Conservation (phyloP, 352 stramenopile species). For the Phytopythium sindhum region DNA sequence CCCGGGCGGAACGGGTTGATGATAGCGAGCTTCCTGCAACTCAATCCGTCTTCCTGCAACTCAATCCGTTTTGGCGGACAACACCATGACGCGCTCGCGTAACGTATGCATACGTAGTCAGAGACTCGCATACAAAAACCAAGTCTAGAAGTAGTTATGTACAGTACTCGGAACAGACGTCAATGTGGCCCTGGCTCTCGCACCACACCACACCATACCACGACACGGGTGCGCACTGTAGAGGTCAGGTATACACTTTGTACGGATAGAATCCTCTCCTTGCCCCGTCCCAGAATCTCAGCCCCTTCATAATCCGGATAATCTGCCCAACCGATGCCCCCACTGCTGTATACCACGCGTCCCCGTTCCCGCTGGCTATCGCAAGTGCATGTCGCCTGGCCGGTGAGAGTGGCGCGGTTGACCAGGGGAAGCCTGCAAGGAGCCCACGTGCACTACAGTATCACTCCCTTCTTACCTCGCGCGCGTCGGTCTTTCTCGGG, state of each 20-base stretch:
- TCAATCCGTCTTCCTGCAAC: neutral
- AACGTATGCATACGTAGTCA: no score
- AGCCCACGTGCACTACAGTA: no score
- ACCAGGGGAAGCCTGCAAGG: no score
- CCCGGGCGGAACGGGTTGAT: neutral
- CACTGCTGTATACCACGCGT: neutral
- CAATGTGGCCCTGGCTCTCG: neutral
- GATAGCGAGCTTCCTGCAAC: constrained; percentile 1
- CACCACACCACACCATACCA: neutral
- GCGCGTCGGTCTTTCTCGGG: no score
- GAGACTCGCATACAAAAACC: neutral
- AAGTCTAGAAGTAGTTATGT: neutral
- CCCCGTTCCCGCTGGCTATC: neutral
- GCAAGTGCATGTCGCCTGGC: neutral
- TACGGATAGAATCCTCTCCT: neutral
- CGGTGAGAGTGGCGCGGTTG: neutral
- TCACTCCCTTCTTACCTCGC: neutral
- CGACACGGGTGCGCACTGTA: neutral
- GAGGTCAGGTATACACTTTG: neutral
- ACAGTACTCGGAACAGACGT: neutral
- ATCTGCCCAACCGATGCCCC: neutral
- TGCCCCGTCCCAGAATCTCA: neutral
- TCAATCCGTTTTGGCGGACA: neutral
- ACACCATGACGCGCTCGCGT: no score
- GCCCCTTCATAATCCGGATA: neutral